phyloP scores from a whole-genome alignment of 2,329 filamentous ascomycete species.

The Fusarium newnesense region DNA sequence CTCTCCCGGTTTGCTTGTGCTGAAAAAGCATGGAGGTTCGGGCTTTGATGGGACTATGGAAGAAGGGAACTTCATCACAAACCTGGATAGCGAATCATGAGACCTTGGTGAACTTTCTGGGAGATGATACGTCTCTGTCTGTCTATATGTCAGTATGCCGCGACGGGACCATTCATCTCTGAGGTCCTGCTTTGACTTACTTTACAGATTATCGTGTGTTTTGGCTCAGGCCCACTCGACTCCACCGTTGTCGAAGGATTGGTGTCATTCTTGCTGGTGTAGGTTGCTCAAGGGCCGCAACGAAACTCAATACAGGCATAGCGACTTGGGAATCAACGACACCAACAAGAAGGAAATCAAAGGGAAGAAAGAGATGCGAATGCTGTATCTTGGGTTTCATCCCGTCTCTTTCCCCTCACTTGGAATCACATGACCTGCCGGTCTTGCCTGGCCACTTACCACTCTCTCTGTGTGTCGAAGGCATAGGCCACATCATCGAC shows the following conservation, averaged over 20 bases:
- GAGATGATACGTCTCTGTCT: neutral
- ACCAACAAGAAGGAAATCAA: slow-evolving; percentile 8
- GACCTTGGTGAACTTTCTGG: neutral
- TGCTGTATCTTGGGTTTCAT: slow-evolving; percentile 40
- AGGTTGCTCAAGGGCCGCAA: slow-evolving; percentile 18
- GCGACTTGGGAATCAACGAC: slow-evolving; percentile 3
- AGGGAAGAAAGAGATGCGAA: slow-evolving; percentile 25
- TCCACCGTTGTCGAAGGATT: slow-evolving; percentile 20
- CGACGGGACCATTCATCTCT: neutral
- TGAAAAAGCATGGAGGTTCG: neutral
- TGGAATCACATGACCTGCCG: slow-evolving; percentile 46
- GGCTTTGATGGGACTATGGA: neutral
- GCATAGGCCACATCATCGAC: slow-evolving; percentile 42
- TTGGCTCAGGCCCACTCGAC: slow-evolving; percentile 11
- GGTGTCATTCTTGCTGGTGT: neutral
- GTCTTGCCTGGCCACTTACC: slow-evolving; percentile 37
- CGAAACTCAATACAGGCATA: slow-evolving; percentile 2
- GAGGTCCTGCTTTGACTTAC: slow-evolving; percentile 14
- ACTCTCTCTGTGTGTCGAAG: slow-evolving; percentile 27
- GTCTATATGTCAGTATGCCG: slow-evolving; percentile 7
- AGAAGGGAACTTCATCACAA: neutral
- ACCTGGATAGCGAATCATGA: neutral
- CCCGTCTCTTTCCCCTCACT: slow-evolving; percentile 47
- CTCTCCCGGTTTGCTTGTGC: neutral
- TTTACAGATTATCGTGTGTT: neutral